Percentiles rank a stretch among this genome's conserved stretches.
These are phyloP conservation scores for Ustilago vetiveriae DNA, from an alignment of 1,284 basidiomycete species.

Conservation along the genomic window DNA sequence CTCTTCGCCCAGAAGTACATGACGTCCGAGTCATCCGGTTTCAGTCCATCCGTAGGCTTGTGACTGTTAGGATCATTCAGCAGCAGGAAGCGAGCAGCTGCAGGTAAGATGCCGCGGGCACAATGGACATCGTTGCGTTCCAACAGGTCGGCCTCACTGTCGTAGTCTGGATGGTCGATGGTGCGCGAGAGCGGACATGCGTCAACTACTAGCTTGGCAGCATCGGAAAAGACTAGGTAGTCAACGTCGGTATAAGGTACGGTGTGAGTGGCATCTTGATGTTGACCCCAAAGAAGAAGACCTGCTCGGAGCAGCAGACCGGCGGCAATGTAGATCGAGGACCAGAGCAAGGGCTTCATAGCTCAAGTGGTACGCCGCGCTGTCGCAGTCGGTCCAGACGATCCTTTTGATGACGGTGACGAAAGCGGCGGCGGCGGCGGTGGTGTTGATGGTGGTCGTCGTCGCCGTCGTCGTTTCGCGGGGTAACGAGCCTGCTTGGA, in stretches of 20 bases:
- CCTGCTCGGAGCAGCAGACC: constrained; percentile 75
- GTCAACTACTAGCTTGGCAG: constrained; percentile 70
- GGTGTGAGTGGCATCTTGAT: constrained; percentile 82
- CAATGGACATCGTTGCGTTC: constrained; percentile 46
- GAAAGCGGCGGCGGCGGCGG: background rate
- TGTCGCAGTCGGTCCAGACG: background rate
- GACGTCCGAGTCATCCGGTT: constrained; percentile 28
- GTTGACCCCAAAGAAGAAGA: constrained; percentile 84
- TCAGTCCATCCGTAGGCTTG: constrained; percentile 23
- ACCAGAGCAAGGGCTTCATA: constrained; percentile 33
- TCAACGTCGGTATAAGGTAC: constrained; percentile 98
- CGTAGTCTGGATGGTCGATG: constrained; percentile 33
- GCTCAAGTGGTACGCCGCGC: background rate
- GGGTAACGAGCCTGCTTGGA: too few species aligned
- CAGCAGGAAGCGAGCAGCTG: constrained; percentile 71
- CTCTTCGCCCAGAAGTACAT: constrained; percentile 38
- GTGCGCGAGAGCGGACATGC: constrained; percentile 55
- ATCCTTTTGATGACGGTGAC: too few species aligned
- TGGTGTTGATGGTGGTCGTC: background rate
- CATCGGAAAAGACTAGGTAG: constrained; percentile 94
- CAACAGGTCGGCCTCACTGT: constrained; percentile 46
- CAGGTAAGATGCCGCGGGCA: constrained; percentile 55
- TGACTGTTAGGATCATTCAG: constrained; percentile 52
- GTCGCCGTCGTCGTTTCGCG: background rate
- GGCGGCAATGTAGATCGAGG: constrained; percentile 56